These are phyloP conservation scores for Fusarium chuoi DNA, from an alignment of 2,329 filamentous ascomycete species.

Conservation along the genomic window DNA sequence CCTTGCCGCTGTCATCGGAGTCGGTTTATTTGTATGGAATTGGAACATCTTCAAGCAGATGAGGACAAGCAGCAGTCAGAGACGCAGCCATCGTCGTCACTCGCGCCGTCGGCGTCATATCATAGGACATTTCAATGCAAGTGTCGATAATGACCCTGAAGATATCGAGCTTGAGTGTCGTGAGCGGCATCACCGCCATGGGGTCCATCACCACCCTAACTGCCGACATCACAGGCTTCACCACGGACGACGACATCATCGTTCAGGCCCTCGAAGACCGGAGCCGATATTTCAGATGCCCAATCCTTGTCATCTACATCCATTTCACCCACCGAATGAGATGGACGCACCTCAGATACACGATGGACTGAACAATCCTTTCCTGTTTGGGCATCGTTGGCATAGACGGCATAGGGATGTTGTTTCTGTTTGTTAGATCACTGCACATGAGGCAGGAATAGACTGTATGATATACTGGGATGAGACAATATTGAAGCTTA, in stretches of 20 bases:
- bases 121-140: neutral
- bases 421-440: neutral
- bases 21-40: conserved; percentile 18
- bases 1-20: conserved; percentile 5
- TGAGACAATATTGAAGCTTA: neutral
- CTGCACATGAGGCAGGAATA: neutral
- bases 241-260: neutral
- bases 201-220: neutral
- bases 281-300: neutral
- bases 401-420: neutral
- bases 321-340: conserved; percentile 14
- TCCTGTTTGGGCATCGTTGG: neutral
- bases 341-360: conserved; percentile 43
- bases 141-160: neutral
- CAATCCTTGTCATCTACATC: neutral
- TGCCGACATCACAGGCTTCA: conserved; percentile 16
- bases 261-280: conserved; percentile 3
- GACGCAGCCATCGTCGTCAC: neutral
- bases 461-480: neutral
- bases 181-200: neutral
- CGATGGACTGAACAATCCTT: neutral
- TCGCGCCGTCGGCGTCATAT: neutral
- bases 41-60: conserved; percentile 2
- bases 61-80: neutral
- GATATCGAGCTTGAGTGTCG: neutral